Evolutionary conservation across 345 rosid genomes (phyloP).

Genomic region (Triadica sebifera): DNA sequence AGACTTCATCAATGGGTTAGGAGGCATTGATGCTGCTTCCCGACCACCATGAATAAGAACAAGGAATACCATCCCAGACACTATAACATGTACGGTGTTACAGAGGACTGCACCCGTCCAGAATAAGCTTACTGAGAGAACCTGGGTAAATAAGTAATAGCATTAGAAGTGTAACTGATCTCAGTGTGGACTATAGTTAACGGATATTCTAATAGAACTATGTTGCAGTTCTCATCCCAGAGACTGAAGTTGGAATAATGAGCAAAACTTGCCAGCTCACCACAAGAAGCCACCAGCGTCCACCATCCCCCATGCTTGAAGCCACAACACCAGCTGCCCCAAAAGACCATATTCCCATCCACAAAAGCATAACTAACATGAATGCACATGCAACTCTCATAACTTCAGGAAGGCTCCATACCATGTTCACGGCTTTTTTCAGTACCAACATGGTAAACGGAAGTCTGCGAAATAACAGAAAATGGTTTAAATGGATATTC

Average conservation of each 20-base stretch:
- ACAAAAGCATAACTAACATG: slow-evolving; percentile 69
- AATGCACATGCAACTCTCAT: slow-evolving; percentile 72
- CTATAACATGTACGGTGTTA: slow-evolving; percentile 93
- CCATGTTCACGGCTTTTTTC: slow-evolving; percentile 78
- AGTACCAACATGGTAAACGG: slow-evolving; percentile 84
- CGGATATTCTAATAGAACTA: slow-evolving; percentile 17
- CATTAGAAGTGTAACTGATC: slow-evolving; percentile 20
- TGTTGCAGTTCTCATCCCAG: slow-evolving; percentile 28
- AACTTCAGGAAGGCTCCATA: slow-evolving; percentile 91
- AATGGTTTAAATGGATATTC: slow-evolving; percentile 24
- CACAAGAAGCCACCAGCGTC: slow-evolving; percentile 96
- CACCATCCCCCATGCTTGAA: slow-evolving; percentile 59
- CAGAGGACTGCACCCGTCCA: slow-evolving; percentile 98
- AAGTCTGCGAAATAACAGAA: slow-evolving; percentile 50
- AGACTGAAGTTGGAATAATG: slow-evolving; percentile 26
- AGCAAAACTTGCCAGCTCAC: slow-evolving; percentile 99
- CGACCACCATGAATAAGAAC: slow-evolving; percentile 82
- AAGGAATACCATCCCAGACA: slow-evolving; percentile 88
- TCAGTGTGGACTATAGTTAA: neutral
- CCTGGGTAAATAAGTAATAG: slow-evolving; percentile 47
- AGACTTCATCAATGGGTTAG: slow-evolving; percentile 62
- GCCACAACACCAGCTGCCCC: slow-evolving; percentile 94
- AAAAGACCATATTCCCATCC: slow-evolving; percentile 93
- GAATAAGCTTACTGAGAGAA: slow-evolving; percentile 84
- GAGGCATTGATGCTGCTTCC: slow-evolving; percentile 73